Percentiles rank a stretch among this genome's conserved stretches.
Conservation (phyloP, 768 basidiomycete species). For the Boletales sp. region DNA sequence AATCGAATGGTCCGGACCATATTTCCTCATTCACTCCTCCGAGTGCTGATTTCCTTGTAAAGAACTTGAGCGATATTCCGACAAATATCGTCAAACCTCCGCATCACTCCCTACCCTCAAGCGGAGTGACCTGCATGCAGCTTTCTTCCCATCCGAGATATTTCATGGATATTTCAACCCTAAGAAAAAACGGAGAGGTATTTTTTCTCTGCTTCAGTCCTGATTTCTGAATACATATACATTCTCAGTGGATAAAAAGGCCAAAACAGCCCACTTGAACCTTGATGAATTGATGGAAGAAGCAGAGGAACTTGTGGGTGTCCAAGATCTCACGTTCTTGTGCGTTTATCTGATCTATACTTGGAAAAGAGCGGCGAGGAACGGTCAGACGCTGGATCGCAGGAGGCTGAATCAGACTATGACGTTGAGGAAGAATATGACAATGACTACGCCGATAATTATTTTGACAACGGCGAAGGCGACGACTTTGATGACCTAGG, state of each 20-base stretch:
- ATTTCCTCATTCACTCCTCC: background rate
- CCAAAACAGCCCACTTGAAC: conserved; percentile 45
- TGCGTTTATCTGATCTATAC: background rate
- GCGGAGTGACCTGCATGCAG: conserved; percentile 63
- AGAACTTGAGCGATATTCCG: conserved; percentile 82
- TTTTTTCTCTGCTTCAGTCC: background rate
- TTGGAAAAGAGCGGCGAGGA: conserved; percentile 74
- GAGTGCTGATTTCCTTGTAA: conserved; percentile 4
- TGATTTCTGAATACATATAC: background rate
- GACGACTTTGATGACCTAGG: conserved; percentile 79
- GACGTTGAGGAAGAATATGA: conserved; percentile 90
- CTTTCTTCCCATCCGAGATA: conserved; percentile 76
- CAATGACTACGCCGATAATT: conserved; percentile 87
- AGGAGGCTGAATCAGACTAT: conserved; percentile 67
- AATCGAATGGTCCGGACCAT: conserved; percentile 48
- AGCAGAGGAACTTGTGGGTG: conserved; percentile 52
- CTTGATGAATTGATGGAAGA: conserved; percentile 68
- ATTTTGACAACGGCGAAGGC: conserved; percentile 86
- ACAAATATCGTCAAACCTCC: conserved; percentile 70
- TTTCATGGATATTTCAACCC: conserved; percentile 81
- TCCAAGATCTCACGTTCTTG: background rate
- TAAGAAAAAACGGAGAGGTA: conserved; percentile 56
- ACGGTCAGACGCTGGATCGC: conserved; percentile 63
- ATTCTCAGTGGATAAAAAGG: conserved; percentile 29
- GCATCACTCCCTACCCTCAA: conserved; percentile 63